These are phyloP conservation scores for Botryotinia narcissicola DNA, from an alignment of 2,329 filamentous ascomycete species.

Conservation along the genomic window DNA sequence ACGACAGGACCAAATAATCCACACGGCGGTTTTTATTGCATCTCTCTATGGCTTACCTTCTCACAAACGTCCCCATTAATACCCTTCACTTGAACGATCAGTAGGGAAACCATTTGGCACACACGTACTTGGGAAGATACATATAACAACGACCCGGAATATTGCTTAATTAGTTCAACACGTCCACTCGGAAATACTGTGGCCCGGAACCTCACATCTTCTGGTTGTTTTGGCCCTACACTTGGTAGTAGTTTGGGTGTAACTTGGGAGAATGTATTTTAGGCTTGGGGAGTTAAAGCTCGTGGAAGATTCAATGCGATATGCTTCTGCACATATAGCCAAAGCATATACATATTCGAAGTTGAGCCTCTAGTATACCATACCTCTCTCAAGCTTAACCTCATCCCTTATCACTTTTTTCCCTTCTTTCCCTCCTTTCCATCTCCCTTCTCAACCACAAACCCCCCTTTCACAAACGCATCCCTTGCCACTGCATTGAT, in stretches of 20 bases:
- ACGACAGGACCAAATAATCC: neutral
- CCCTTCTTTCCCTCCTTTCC: constrained; percentile 43
- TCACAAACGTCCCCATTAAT: neutral
- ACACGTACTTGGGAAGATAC: neutral
- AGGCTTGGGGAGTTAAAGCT: neutral
- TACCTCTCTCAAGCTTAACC: neutral
- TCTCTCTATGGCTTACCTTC: neutral
- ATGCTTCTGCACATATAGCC: neutral
- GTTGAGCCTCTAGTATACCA: neutral
- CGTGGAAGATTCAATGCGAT: neutral
- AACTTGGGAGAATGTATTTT: neutral
- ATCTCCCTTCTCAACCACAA: constrained; percentile 52
- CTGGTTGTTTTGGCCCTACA: neutral
- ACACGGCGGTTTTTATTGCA: neutral
- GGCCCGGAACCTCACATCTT: neutral
- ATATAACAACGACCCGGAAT: neutral
- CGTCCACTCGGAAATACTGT: neutral
- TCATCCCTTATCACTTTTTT: constrained; percentile 24
- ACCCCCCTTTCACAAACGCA: constrained; percentile 73
- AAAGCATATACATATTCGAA: neutral
- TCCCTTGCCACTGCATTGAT: constrained; percentile 88
- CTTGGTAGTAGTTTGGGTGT: neutral
- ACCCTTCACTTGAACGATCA: neutral
- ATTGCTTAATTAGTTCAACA: neutral
- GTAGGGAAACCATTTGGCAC: neutral